These are phyloP conservation scores for Durusdinium trenchii DNA, from an alignment of 73 alveolate genomes.

Conservation along the genomic window DNA sequence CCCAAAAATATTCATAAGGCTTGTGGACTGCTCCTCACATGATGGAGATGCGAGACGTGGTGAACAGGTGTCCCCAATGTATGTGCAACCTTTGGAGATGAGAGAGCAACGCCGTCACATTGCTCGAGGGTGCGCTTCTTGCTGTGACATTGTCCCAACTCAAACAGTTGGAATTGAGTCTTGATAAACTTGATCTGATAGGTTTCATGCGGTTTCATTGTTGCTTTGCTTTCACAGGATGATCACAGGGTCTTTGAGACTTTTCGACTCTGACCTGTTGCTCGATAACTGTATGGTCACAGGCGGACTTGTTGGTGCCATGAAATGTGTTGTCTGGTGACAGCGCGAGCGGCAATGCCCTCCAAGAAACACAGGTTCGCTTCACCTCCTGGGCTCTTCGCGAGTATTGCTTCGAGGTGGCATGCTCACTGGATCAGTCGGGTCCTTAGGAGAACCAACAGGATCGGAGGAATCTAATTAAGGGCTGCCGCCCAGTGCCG, in stretches of 20 bases:
- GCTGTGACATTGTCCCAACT: background rate
- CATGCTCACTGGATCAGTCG: conserved; percentile 79
- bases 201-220: background rate
- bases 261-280: conserved; percentile 63
- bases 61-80: conserved; percentile 4
- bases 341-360: background rate
- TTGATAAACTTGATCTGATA: too few relatives aligned
- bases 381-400: conserved; percentile 14
- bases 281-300: conserved; percentile 84
- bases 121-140: background rate
- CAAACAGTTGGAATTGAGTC: too few relatives aligned
- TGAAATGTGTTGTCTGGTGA: background rate
- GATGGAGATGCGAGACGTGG: too few relatives aligned
- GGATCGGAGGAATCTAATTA: too few relatives aligned
- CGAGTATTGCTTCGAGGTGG: conserved; percentile 73
- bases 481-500: too few relatives aligned
- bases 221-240: background rate
- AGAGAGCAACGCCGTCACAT: conserved; percentile 74
- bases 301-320: background rate
- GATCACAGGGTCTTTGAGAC: conserved; percentile 59
- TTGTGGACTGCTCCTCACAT: too few relatives aligned
- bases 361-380: background rate
- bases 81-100: conserved; percentile 36
- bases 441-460: too few relatives aligned
- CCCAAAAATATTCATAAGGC: too few relatives aligned